These are phyloP conservation scores for Phytophthora capsici DNA, from an alignment of 352 stramenopile genomes.

Conservation along the genomic window DNA sequence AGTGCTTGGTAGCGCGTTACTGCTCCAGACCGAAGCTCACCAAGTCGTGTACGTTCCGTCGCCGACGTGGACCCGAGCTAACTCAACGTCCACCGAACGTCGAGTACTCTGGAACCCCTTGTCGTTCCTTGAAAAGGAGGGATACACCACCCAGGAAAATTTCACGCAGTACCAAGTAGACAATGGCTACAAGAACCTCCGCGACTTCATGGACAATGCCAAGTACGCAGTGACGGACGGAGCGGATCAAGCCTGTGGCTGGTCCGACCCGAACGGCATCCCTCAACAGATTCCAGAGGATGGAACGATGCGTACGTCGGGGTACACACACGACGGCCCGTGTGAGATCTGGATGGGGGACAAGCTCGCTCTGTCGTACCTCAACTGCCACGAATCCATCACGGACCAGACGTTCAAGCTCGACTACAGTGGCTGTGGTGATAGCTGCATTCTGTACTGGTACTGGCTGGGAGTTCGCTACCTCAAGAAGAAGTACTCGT, in stretches of 20 bases:
- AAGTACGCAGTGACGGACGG: constrained; percentile 33
- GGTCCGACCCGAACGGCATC: constrained; percentile 25
- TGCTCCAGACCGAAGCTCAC: constrained; percentile 30
- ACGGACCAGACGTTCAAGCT: constrained; percentile 32
- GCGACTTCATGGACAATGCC: constrained; percentile 45
- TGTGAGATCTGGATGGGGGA: constrained; percentile 50
- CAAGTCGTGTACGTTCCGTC: constrained; percentile 45
- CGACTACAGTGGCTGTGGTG: constrained; percentile 36
- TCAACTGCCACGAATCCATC: constrained; percentile 42
- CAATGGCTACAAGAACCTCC: constrained; percentile 46
- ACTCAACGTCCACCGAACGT: constrained; percentile 28
- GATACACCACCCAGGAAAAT: constrained; percentile 43
- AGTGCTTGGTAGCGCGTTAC: constrained; percentile 8
- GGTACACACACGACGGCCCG: constrained; percentile 56
- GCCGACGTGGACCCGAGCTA: constrained; percentile 36
- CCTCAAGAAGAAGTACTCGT: constrained; percentile 39
- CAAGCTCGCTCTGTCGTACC: constrained; percentile 30
- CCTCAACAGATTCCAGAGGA: constrained; percentile 42
- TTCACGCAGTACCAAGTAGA: constrained; percentile 41
- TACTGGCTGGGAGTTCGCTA: constrained; percentile 48
- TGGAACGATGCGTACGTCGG: constrained; percentile 41
- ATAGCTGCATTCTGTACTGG: constrained; percentile 43
- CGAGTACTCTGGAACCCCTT: constrained; percentile 44
- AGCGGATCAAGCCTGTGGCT: constrained; percentile 41
- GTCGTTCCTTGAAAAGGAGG: constrained; percentile 52